Percentiles rank a stretch among this genome's conserved stretches.
Conservation (phyloP, 495 filamentous ascomycete genomes). For the Rhypophila decipiens region DNA sequence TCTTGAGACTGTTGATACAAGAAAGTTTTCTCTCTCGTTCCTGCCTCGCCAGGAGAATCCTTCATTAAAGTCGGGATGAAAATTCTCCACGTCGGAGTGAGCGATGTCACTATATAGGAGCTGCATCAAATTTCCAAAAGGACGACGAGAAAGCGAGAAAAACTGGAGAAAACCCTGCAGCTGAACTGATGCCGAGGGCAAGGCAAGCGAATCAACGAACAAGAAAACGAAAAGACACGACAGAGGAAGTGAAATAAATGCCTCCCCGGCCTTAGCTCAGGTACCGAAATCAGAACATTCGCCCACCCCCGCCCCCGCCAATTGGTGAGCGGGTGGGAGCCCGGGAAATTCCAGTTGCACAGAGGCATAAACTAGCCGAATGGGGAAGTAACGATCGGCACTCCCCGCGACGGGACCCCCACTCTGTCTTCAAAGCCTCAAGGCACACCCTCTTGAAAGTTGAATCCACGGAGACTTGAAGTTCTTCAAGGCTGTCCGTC, state of each 20-base stretch:
- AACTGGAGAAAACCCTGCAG: neutral
- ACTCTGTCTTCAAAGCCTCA: too few relatives aligned
- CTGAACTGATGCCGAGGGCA: slow-evolving; percentile 1
- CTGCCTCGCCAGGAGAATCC: neutral
- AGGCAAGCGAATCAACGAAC: slow-evolving; percentile 2
- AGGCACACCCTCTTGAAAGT: too few relatives aligned
- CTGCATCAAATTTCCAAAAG: neutral
- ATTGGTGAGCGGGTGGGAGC: too few relatives aligned
- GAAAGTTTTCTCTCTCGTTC: neutral
- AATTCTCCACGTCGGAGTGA: neutral
- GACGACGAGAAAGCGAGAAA: neutral
- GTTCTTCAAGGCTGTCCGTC: too few relatives aligned
- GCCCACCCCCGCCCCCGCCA: neutral
- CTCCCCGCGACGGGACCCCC: too few relatives aligned
- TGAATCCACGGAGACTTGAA: too few relatives aligned
- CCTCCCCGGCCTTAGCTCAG: neutral
- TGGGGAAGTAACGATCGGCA: too few relatives aligned
- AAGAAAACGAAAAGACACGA: neutral
- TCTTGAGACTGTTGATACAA: neutral
- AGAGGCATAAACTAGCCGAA: too few relatives aligned
- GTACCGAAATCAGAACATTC: neutral
- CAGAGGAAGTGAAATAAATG: neutral
- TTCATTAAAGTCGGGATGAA: neutral
- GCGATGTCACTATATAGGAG: neutral
- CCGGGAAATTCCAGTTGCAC: too few relatives aligned